These are phyloP conservation scores for Ministeria vibrans DNA, from an alignment of 78 protist species.

Conservation along the genomic window DNA sequence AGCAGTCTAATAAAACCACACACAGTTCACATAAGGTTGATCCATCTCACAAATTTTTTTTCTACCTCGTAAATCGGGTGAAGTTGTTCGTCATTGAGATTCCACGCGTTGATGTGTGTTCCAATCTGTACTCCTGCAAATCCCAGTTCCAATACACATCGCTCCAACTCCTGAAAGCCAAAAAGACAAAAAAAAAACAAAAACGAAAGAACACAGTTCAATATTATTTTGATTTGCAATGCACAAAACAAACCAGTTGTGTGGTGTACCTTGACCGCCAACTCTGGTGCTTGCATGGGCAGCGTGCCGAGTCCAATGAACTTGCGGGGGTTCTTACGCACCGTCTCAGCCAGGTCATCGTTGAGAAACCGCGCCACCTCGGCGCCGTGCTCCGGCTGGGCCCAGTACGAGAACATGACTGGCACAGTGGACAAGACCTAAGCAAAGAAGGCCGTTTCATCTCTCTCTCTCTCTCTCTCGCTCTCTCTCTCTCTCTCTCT, in stretches of 20 bases:
- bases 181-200: too few relatives aligned
- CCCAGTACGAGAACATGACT: constrained; percentile 79
- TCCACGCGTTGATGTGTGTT: constrained; percentile 71
- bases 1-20: background rate
- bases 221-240: background rate
- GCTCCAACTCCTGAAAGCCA: constrained; percentile 10
- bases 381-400: constrained; percentile 71
- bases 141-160: constrained; percentile 38
- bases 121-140: constrained; percentile 33
- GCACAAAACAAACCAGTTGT: constrained; percentile 47
- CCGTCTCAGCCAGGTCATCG: constrained; percentile 75
- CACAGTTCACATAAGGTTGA: background rate
- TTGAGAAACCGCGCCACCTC: constrained; percentile 69
- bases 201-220: background rate
- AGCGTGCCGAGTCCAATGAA: constrained; percentile 87
- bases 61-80: constrained; percentile 71
- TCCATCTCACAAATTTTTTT: too few relatives aligned
- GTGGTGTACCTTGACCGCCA: constrained; percentile 65
- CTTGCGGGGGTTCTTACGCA: constrained; percentile 59
- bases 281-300: constrained; percentile 80
- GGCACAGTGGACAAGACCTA: constrained; percentile 81
- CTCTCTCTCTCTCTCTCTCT: constrained; percentile 25
- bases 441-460: too few relatives aligned
- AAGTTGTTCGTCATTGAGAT: constrained; percentile 63
- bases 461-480: too few relatives aligned